Percentiles rank a stretch among this genome's conserved stretches.
Evolutionary conservation across 805 yeast genomes (phyloP).

Genomic region (Yueomyces sp.): DNA sequence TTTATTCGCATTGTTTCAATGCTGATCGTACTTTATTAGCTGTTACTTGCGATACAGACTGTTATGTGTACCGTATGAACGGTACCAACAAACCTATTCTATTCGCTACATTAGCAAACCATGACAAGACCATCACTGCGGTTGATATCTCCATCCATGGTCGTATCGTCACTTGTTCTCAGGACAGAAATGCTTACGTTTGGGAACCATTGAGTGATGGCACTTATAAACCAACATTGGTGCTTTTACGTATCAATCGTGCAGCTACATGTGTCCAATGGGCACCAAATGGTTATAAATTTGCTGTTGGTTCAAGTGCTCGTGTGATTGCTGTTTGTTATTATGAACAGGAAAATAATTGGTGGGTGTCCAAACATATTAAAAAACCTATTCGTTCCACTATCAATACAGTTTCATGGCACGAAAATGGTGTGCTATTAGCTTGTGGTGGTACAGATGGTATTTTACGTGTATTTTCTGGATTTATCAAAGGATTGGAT

Average conservation of each 20-base stretch:
- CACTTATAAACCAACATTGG: conserved; percentile 75
- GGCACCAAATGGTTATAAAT: conserved; percentile 91
- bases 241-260: conserved; percentile 79
- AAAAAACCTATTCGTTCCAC: conserved; percentile 91
- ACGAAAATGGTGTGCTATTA: conserved; percentile 76
- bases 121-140: conserved; percentile 89
- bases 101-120: conserved; percentile 60
- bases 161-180: conserved; percentile 89
- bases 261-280: conserved; percentile 92
- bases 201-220: conserved; percentile 68
- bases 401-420: conserved; percentile 77
- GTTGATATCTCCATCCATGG: conserved; percentile 85
- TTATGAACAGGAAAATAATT: conserved; percentile 89
- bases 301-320: conserved; percentile 95
- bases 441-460: conserved; percentile 93
- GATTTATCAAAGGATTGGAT: conserved; percentile 81
- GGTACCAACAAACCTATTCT: conserved; percentile 39
- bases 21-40: conserved; percentile 56
- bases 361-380: conserved; percentile 99
- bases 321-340: conserved; percentile 91
- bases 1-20: conserved; percentile 84
- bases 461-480: conserved; percentile 78
- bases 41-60: conserved; percentile 64
- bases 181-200: conserved; percentile 93
- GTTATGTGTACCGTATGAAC: conserved; percentile 57